Percentiles rank a stretch among this genome's conserved stretches.
phyloP scores from a whole-genome alignment of 805 yeast genomes.

The Starmerella etchellsii region DNA sequence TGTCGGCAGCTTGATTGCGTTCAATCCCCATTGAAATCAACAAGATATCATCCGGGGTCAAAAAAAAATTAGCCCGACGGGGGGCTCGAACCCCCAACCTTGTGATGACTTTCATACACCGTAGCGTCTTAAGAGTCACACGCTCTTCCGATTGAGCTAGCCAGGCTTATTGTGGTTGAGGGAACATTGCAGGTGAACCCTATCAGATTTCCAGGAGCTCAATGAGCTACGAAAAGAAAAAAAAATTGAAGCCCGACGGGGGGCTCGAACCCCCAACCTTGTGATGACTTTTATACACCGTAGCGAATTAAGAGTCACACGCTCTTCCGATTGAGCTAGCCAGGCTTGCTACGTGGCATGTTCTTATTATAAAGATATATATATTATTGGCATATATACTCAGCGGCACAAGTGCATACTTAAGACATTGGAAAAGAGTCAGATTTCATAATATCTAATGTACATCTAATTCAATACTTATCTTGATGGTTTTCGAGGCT shows the following conservation, averaged over 20 bases:
- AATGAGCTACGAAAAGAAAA: too few relatives aligned
- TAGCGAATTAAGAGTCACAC: conserved; percentile 17
- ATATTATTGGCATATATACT: not conserved
- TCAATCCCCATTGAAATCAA: too few relatives aligned
- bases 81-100: conserved; percentile 23
- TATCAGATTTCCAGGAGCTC: too few relatives aligned
- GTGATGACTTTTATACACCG: conserved; percentile 15
- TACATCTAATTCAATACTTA: too few relatives aligned
- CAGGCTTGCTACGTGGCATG: conserved; percentile 4
- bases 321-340: conserved; percentile 22
- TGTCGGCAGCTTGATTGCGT: too few relatives aligned
- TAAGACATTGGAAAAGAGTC: too few relatives aligned
- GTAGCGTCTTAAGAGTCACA: conserved; percentile 16
- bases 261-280: conserved; percentile 22
- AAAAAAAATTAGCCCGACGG: conserved; percentile 18
- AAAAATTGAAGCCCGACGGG: conserved; percentile 18
- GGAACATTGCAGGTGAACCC: too few relatives aligned
- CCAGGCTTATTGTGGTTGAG: conserved; percentile 9
- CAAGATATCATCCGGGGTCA: too few relatives aligned
- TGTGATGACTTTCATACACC: conserved; percentile 16
- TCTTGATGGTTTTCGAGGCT: not conserved
- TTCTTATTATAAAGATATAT: not conserved
- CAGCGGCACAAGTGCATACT: too few relatives aligned
- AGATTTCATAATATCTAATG: too few relatives aligned
- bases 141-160: conserved; percentile 22